Base-by-base conservation (phyloP, 768 basidiomycete genomes). In the Lactifluus subvellereus region DNA sequence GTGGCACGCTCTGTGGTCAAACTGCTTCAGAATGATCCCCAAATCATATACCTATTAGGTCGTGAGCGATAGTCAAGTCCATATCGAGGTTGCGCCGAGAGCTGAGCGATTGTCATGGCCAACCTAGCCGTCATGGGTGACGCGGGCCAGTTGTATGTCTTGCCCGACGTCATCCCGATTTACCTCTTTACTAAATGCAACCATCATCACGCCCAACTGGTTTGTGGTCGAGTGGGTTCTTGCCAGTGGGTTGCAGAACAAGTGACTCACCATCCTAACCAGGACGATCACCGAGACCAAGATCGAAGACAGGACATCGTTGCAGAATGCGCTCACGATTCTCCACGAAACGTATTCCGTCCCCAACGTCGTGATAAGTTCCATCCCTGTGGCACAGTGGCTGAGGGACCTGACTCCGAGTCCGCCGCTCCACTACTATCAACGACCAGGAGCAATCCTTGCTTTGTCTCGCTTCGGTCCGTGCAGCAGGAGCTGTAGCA, bases 151-250 rank as follows among this genome's bases (percentile, higher is more conserved):
- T 77, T 99, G 13, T 65, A 81, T 83, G 65, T 93, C 90, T 20
- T 92, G 27, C 2, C 20, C 27, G 86, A 91, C 65, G 92, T 94
- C 9, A 78, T 98, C 62, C 92, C 94, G 1, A 80, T 92, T 43
- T 98, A 99, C 77, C 51, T 76, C 80, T 47, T 82, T 94, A 76
- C 78, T 96, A n/a, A 75, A 85, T 18, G 88, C 97, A 3, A 91
- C 91, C 0, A 86, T 98, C 53, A 98, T 98, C 66, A 94, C 97
- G 0, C 97, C 97, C 0, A 99, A 99, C 71, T 97, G 94, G 84
- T 99, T 94, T 69, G 97, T 98, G 77, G 90, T 89, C 65, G 96
- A 98, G 94, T 95, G 71, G 73, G 86, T 74, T 14, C 64, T 45
- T n/a, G 16, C 51, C 32, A 49, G 48, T 22, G 18, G 10, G 9